Conservation (phyloP, 2,329 filamentous ascomycete genomes). For the Botrytis paeoniae region DNA sequence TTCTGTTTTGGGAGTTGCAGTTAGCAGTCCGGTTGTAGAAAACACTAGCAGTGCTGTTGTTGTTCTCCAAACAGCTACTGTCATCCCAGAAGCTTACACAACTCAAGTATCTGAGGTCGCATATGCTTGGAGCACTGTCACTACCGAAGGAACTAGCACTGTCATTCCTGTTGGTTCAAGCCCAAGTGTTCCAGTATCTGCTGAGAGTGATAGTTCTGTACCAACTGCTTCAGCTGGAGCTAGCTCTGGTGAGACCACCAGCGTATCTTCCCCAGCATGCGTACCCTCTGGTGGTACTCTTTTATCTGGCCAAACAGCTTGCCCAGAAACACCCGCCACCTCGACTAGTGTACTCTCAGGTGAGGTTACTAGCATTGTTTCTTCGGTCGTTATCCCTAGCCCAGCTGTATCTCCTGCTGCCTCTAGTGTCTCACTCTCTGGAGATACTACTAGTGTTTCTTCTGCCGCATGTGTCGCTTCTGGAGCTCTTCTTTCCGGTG, state of each 20-base stretch:
- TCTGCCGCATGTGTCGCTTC: not conserved
- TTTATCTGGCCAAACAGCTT: not conserved
- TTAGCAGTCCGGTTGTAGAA: constrained; percentile 1
- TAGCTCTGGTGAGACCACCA: not conserved
- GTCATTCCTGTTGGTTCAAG: not conserved
- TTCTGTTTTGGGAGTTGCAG: not conserved
- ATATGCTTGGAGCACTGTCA: constrained; percentile 11
- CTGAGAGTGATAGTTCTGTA: not conserved
- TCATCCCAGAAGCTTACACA: constrained; percentile 8
- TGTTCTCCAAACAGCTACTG: not conserved
- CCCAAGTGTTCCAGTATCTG: not conserved
- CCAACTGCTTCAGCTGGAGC: not conserved
- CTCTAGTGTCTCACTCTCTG: too few relatives aligned
- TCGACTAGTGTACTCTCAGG: not conserved
- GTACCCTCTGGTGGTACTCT: not conserved
- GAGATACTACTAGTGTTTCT: not conserved
- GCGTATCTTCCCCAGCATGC: not conserved
- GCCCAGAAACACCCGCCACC: not conserved
- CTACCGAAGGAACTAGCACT: constrained; percentile 2
- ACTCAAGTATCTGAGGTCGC: not conserved
- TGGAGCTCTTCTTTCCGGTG: not conserved
- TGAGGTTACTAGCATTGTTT: not conserved
- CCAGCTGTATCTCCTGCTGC: not conserved
- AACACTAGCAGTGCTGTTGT: not conserved
- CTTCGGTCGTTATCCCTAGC: not conserved